Conservation (phyloP, 148 eudicot genomes). For the Cornus controversa region DNA sequence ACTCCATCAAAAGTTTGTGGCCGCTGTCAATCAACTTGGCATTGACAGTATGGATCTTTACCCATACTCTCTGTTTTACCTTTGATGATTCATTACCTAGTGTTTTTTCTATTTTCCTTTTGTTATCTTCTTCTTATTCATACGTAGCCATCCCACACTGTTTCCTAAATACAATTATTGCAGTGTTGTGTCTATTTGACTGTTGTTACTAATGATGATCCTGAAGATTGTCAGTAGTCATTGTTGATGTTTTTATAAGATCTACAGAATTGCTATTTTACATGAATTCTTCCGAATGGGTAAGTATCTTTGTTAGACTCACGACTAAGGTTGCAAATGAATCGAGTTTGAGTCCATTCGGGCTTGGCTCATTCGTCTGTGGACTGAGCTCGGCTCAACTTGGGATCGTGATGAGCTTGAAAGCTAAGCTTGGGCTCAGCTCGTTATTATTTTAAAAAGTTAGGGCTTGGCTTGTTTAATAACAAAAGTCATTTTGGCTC, state of each 20-base stretch:
- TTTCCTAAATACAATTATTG: not conserved
- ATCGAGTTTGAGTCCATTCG: too few relatives aligned
- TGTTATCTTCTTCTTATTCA: not conserved
- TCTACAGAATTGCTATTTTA: not conserved
- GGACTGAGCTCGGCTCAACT: too few relatives aligned
- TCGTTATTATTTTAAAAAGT: too few relatives aligned
- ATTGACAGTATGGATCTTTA: slow-evolving; percentile 65
- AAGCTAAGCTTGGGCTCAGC: too few relatives aligned
- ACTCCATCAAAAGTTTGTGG: slow-evolving; percentile 89
- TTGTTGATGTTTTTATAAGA: not conserved
- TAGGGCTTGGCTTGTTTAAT: too few relatives aligned
- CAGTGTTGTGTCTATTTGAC: not conserved
- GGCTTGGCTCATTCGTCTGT: too few relatives aligned
- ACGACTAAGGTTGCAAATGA: too few relatives aligned
- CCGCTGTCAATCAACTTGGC: slow-evolving; percentile 88
- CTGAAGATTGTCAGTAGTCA: not conserved
- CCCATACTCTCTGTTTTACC: not conserved
- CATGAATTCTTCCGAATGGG: not conserved
- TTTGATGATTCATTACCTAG: too few relatives aligned
- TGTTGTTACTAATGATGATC: not conserved
- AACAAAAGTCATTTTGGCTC: too few relatives aligned
- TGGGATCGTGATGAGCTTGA: too few relatives aligned
- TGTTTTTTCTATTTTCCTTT: not conserved
- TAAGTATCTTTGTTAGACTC: too few relatives aligned
- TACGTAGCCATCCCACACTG: not conserved